Evolutionary conservation across 345 rosid genomes (phyloP).

Genomic region (Pugionium cornutum): DNA sequence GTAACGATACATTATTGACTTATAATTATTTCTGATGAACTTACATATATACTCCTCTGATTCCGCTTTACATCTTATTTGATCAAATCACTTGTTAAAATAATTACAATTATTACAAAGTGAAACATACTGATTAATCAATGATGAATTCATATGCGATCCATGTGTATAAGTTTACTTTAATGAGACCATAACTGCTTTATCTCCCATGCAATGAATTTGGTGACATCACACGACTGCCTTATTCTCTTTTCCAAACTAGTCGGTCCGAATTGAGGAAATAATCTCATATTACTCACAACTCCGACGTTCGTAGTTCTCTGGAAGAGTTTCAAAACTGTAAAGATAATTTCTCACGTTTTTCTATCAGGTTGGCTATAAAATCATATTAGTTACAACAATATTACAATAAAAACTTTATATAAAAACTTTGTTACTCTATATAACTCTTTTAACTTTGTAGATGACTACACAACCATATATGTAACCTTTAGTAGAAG

Average conservation of each 20-base stretch:
- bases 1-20: slow-evolving; percentile 18
- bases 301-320: too few relatives aligned
- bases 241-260: slow-evolving; percentile 21
- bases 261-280: slow-evolving; percentile 33
- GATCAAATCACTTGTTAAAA: neutral
- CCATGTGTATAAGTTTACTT: slow-evolving; percentile 34
- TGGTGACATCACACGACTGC: slow-evolving; percentile 32
- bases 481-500: slow-evolving; percentile 20
- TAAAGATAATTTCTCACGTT: too few relatives aligned
- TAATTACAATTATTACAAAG: slow-evolving; percentile 3
- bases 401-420: too few relatives aligned
- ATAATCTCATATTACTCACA: slow-evolving; percentile 13
- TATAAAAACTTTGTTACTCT: slow-evolving; percentile 5
- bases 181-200: slow-evolving; percentile 31
- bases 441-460: slow-evolving; percentile 9
- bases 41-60: too few relatives aligned
- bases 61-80: neutral
- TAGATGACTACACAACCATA: slow-evolving; percentile 11
- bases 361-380: too few relatives aligned
- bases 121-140: neutral
- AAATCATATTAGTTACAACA: too few relatives aligned
- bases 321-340: too few relatives aligned
- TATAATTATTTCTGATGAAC: too few relatives aligned
- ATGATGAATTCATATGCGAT: slow-evolving; percentile 15
- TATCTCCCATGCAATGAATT: slow-evolving; percentile 26